Conservation (phyloP, 495 filamentous ascomycete species). For the Beverwykella pulmonaria region DNA sequence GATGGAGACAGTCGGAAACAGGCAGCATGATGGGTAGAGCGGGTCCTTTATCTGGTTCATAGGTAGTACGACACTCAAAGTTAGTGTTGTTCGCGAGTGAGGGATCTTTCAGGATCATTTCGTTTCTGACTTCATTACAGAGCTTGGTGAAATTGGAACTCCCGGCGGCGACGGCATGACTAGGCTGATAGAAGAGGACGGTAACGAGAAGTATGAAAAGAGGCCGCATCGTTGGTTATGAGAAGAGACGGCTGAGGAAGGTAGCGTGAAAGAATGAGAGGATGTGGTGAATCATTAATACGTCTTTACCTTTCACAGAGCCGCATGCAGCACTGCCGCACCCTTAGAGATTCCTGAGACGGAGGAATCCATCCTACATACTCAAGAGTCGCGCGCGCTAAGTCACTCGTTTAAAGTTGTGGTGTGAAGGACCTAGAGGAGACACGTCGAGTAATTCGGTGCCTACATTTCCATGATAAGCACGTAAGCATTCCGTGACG, state of each 20-base stretch:
- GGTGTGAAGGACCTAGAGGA: neutral
- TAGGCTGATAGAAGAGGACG: neutral
- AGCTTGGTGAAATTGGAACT: slow-evolving; percentile 3
- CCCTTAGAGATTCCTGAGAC: neutral
- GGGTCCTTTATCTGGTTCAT: slow-evolving; percentile 1
- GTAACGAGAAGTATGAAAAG: neutral
- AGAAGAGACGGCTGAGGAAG: neutral
- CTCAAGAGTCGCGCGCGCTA: neutral
- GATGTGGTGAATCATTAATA: neutral
- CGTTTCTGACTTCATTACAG: neutral
- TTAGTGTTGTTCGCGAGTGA: neutral
- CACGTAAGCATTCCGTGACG: no score
- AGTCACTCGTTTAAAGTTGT: neutral
- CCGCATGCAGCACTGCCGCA: neutral
- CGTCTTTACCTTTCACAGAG: neutral
- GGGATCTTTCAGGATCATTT: slow-evolving; percentile 1
- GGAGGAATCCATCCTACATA: neutral
- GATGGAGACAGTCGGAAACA: slow-evolving; percentile 1
- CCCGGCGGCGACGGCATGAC: neutral
- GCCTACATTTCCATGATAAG: neutral
- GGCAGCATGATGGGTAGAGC: neutral
- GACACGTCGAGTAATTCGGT: neutral
- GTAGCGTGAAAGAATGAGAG: neutral
- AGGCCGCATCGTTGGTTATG: neutral
- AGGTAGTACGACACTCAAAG: neutral